Conservation (phyloP, 306 rosid species). For the Acacia melanoxylon region DNA sequence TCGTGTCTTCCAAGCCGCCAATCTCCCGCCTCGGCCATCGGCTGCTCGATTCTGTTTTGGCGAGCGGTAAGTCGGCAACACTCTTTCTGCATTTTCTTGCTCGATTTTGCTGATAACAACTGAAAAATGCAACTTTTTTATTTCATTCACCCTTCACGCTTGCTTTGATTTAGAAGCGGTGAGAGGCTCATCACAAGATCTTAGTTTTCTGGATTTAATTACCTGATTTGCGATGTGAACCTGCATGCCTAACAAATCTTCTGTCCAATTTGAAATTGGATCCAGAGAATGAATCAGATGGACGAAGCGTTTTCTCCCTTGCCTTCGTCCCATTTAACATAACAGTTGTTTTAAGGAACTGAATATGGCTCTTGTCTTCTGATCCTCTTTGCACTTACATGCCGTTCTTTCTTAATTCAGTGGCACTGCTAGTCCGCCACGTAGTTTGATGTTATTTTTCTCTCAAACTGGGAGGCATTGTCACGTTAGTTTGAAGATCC, state of each 20-base stretch:
- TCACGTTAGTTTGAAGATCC: not conserved
- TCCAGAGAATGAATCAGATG: not conserved
- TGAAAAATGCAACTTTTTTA: not conserved
- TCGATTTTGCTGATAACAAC: not conserved
- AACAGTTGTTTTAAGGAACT: not conserved
- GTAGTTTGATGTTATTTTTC: too few relatives aligned
- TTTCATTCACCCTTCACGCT: not conserved
- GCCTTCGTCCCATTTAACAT: not conserved
- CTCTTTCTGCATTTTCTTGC: not conserved
- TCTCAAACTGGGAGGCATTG: not conserved
- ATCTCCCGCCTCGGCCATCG: not conserved
- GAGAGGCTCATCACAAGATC: not conserved
- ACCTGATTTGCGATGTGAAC: not conserved
- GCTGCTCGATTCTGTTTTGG: not conserved
- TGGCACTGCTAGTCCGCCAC: not conserved
- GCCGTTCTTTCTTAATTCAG: not conserved
- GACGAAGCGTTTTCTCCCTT: not conserved
- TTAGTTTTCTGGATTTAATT: not conserved
- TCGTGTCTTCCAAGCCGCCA: not conserved
- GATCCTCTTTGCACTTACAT: not conserved
- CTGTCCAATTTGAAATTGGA: not conserved
- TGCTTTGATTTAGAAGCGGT: not conserved
- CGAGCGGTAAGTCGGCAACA: not conserved
- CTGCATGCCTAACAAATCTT: not conserved
- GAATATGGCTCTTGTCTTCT: not conserved